Conservation (phyloP, 139 green algal genomes). For the Trebouxia sp. region DNA sequence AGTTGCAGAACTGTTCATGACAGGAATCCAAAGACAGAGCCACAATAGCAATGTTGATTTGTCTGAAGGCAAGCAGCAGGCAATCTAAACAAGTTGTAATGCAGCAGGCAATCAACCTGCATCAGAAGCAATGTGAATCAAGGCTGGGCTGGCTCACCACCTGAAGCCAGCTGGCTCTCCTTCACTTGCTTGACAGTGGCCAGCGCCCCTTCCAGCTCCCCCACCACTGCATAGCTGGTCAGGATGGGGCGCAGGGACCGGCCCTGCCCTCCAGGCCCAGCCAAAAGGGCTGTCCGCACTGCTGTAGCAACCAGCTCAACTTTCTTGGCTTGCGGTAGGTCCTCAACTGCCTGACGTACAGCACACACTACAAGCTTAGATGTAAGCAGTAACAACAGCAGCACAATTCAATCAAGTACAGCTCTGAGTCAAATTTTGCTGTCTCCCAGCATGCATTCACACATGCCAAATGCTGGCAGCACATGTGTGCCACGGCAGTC, state of each 20-base stretch:
- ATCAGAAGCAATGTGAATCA: neutral
- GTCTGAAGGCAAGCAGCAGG: no score
- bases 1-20: no score
- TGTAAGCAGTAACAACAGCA: no score
- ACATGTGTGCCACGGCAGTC: no score
- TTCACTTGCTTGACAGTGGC: slow-evolving; percentile 59
- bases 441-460: no score
- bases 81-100: no score
- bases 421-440: no score
- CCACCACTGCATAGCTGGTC: slow-evolving; percentile 48
- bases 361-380: no score
- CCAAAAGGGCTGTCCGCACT: slow-evolving; percentile 44
- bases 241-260: slow-evolving; percentile 63
- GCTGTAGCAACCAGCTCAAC: slow-evolving; percentile 39
- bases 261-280: neutral
- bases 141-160: neutral
- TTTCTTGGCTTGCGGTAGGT: neutral
- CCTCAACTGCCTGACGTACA: neutral
- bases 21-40: no score
- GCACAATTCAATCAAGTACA: neutral
- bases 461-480: no score
- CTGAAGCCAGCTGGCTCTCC: slow-evolving; percentile 55
- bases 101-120: no score
- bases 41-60: no score
- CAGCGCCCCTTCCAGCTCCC: slow-evolving; percentile 77